phyloP scores from a whole-genome alignment of 768 basidiomycete species.

The Trametes villosa region DNA sequence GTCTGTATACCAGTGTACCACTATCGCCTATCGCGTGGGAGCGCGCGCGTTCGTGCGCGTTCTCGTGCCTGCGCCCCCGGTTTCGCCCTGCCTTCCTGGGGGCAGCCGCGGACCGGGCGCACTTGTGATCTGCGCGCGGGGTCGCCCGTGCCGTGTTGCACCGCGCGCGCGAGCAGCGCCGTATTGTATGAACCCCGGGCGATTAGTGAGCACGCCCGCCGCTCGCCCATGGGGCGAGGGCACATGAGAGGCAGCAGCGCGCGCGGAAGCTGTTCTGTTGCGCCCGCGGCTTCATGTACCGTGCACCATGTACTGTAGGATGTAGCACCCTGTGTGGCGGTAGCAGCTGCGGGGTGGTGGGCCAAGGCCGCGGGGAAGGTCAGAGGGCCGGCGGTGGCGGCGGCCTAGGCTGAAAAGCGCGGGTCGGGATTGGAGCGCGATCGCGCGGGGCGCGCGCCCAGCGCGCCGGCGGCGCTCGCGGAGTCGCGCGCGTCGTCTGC shows the following conservation, averaged over 20 bases:
- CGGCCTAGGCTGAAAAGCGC: slow-evolving; percentile 1
- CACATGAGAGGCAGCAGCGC: too few species aligned
- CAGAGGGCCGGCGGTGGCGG: slow-evolving; percentile 1
- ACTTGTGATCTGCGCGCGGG: slow-evolving; percentile 10
- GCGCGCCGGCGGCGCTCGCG: slow-evolving; percentile 4
- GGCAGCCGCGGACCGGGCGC: slow-evolving; percentile 5
- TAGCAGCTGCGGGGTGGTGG: background rate
- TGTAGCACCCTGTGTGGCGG: too few species aligned
- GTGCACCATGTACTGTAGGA: too few species aligned
- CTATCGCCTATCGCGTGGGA: slow-evolving; percentile 1
- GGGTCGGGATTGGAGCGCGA: slow-evolving; percentile 17
- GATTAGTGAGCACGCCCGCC: too few species aligned
- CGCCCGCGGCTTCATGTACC: too few species aligned
- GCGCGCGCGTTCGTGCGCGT: slow-evolving; percentile 1
- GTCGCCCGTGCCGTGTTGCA: background rate
- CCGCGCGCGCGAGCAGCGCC: too few species aligned
- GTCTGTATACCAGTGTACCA: slow-evolving; percentile 7
- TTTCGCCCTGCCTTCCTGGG: slow-evolving; percentile 8
- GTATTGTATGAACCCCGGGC: too few species aligned
- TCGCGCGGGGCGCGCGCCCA: background rate
- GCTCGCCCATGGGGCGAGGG: too few species aligned
- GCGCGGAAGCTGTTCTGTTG: background rate
- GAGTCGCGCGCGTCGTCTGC: background rate
- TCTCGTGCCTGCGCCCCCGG: slow-evolving; percentile 12
- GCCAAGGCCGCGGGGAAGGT: background rate